Conservation (phyloP, 306 rosid species). For the Alnus rubra region DNA sequence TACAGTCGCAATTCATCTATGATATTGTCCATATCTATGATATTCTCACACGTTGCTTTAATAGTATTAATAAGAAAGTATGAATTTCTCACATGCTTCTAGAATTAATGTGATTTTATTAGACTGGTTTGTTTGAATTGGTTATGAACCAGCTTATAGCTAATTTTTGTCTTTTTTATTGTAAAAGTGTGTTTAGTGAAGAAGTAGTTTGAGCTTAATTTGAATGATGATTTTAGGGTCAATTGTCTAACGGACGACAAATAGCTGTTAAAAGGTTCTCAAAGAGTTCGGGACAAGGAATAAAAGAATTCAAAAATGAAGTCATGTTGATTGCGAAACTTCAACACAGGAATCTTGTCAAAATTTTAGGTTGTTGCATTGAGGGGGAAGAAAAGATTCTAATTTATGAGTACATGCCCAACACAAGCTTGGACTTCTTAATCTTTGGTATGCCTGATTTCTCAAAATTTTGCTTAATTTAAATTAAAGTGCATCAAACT, state of each 20-base stretch:
- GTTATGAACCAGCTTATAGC: too few relatives aligned
- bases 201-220: background rate
- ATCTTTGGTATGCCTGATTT: constrained; percentile 31
- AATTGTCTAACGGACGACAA: constrained; percentile 29
- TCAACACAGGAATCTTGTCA: constrained; percentile 47
- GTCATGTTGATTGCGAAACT: constrained; percentile 33
- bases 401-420: constrained; percentile 44
- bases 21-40: too few relatives aligned
- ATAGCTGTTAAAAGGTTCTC: constrained; percentile 44
- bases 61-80: too few relatives aligned
- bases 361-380: constrained; percentile 37
- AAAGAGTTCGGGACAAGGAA: constrained; percentile 38
- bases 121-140: too few relatives aligned
- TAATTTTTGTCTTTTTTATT: too few relatives aligned
- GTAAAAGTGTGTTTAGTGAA: too few relatives aligned
- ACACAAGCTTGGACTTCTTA: constrained; percentile 43
- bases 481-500: too few relatives aligned
- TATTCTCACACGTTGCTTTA: too few relatives aligned
- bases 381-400: constrained; percentile 39
- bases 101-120: too few relatives aligned
- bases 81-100: too few relatives aligned
- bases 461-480: too few relatives aligned
- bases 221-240: constrained; percentile 31
- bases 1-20: background rate
- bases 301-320: constrained; percentile 39